Evolutionary conservation across 192 early-diverging fungal species (phyloP), one percentile per base, ranked within the genome.

Genomic region (Bifiguratus adelaidae): DNA sequence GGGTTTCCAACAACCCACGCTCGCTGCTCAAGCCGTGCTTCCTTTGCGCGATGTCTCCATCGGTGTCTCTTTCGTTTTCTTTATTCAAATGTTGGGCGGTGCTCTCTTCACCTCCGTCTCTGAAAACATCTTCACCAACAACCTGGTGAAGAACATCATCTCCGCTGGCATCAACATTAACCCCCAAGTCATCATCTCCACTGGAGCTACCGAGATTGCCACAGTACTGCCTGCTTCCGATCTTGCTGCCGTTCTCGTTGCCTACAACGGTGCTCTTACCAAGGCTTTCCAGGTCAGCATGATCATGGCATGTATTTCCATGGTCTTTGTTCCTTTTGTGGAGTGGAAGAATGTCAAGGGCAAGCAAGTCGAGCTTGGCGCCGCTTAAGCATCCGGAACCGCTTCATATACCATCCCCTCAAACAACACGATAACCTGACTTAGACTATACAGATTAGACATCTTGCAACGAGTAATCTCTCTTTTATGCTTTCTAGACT

Each of bases 21-120:
- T 90, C 4, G 72, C 73, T n/a, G 67, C 73, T 24, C 89, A 92
- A 55, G 70, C 80, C 3, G 58, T 75, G 16, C 85, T 87, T 30
- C 37, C 44, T 2, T 47, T 58, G 13, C 43, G 49, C 18, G 67
- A 84, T 20, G 61, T 44, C 6, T 20, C 26, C 16, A 7, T 1
- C 43, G 36, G 44, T 12, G 4, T 6, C 68, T 78, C 48, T 5
- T 21, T 40, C 37, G 7, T 21, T 15, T 50, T 41, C 7, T 63
- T 68, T 38, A 52, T 52, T 23, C 55, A 58, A 25, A 47, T 46
- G 27, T 32, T 68, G 13, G 65, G 65, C 20, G 56, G 56, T 12
- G 54, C 63, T n/a, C 52, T 63, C 25, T 60, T 60, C 8, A 58
- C 63, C 22, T 51, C 80, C 12, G 72, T 83, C 48, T 67, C 71